phyloP scores from a whole-genome alignment of 1,139 yeast genomes.

The Suhomyces kunorum region DNA sequence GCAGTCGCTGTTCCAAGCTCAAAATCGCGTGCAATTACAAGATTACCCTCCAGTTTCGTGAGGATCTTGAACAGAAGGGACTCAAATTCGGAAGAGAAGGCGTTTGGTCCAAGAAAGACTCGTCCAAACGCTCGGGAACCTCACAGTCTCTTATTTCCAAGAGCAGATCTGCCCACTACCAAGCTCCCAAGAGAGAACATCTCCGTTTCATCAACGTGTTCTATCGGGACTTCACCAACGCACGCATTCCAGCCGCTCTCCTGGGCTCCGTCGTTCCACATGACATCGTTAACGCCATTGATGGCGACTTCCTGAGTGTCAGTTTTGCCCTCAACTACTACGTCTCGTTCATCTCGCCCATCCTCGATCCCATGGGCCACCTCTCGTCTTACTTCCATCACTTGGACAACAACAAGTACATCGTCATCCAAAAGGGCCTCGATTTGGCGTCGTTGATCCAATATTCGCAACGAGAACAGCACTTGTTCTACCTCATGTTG shows the following conservation, averaged over 20 bases:
- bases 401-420: conserved; percentile 15
- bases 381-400: conserved; percentile 19
- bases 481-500: conserved; percentile 29
- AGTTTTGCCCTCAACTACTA: conserved; percentile 30
- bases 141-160: conserved; percentile 15
- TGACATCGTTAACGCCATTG: conserved; percentile 21
- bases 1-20: conserved; percentile 36
- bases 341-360: conserved; percentile 30
- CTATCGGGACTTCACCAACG: conserved; percentile 16
- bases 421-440: conserved; percentile 28
- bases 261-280: conserved; percentile 23
- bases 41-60: conserved; percentile 28
- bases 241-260: conserved; percentile 13
- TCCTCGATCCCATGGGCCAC: conserved; percentile 28
- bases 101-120: conserved; percentile 25
- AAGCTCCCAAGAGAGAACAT: conserved; percentile 17
- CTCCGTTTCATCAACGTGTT: conserved; percentile 25
- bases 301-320: conserved; percentile 20
- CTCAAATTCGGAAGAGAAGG: conserved; percentile 37
- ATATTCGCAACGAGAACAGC: conserved; percentile 26
- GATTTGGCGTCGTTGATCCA: conserved; percentile 26
- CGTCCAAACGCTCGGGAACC: neutral
- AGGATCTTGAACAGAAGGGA: conserved; percentile 32
- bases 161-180: conserved; percentile 19
- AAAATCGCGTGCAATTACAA: conserved; percentile 30